Percentiles rank a stretch among this genome's conserved stretches.
Evolutionary conservation across 1,284 basidiomycete species (phyloP).

Genomic region (Albatrellus sp.): DNA sequence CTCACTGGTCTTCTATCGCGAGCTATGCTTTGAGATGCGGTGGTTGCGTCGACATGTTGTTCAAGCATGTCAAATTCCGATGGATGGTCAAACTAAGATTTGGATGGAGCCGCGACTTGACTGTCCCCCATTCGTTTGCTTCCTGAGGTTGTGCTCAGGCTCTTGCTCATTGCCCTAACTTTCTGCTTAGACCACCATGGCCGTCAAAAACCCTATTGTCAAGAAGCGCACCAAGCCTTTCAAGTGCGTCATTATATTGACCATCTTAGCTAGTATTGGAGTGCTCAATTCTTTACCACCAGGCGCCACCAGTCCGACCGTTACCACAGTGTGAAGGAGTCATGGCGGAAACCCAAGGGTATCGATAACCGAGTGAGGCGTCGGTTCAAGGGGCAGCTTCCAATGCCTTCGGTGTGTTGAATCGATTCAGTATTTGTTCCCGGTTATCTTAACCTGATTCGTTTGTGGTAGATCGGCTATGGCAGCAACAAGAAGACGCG

Average conservation of each 20-base stretch:
- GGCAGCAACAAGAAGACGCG: constrained; percentile 89
- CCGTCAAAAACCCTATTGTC: constrained; percentile 80
- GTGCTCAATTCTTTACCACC: constrained; percentile 14
- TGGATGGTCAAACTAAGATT: constrained; percentile 18
- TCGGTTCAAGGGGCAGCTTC: constrained; percentile 89
- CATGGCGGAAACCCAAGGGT: constrained; percentile 98
- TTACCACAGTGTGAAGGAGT: constrained; percentile 89
- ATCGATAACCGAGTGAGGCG: constrained; percentile 93
- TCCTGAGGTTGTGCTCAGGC: constrained; percentile 1
- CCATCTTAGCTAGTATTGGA: constrained; percentile 1
- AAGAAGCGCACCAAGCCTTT: constrained; percentile 95
- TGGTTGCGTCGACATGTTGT: too few relatives aligned
- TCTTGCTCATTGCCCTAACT: background rate
- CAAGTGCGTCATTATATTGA: constrained; percentile 50
- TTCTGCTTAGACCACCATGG: constrained; percentile 48
- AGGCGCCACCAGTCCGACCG: constrained; percentile 97
- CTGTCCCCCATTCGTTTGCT: background rate
- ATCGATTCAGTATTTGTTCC: background rate
- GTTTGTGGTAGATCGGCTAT: constrained; percentile 54
- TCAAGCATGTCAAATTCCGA: background rate
- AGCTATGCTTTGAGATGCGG: too few relatives aligned
- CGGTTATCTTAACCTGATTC: background rate
- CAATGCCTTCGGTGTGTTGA: constrained; percentile 81
- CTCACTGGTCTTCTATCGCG: too few relatives aligned
- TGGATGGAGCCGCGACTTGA: constrained; percentile 17